Evolutionary conservation across 2,329 filamentous ascomycete genomes (phyloP).

Genomic region (Acarospora socialis): DNA sequence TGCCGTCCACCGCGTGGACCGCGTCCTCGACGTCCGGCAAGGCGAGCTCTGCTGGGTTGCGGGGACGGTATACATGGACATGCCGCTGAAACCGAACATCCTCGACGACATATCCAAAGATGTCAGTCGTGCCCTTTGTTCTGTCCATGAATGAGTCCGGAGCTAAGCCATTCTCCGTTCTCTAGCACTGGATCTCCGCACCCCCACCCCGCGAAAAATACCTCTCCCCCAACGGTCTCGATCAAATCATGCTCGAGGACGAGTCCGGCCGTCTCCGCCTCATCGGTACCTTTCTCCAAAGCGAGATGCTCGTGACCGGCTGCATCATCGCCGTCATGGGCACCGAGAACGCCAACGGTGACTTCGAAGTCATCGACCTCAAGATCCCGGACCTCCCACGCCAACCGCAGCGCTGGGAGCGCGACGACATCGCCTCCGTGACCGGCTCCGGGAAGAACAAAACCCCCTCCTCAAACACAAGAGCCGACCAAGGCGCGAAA

Average conservation of each 20-base stretch:
- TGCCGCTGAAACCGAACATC: constrained; percentile 91
- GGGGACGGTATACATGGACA: constrained; percentile 93
- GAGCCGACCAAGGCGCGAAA: constrained; percentile 41
- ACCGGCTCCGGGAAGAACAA: constrained; percentile 24
- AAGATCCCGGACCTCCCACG: constrained; percentile 74
- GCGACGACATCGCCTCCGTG: constrained; percentile 36
- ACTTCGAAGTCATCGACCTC: constrained; percentile 83
- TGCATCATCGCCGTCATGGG: constrained; percentile 91
- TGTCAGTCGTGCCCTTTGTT: constrained; percentile 33
- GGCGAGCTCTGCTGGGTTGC: constrained; percentile 91
- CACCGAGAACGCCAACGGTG: constrained; percentile 80
- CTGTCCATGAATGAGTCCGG: too few relatives aligned
- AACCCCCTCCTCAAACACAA: too few relatives aligned
- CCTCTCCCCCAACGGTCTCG: constrained; percentile 44
- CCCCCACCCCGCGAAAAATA: constrained; percentile 68
- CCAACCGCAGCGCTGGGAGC: constrained; percentile 67
- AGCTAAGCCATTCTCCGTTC: constrained; percentile 9
- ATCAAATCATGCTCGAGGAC: constrained; percentile 79
- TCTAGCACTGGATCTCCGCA: constrained; percentile 73
- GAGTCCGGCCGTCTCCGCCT: constrained; percentile 80
- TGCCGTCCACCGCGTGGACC: constrained; percentile 58
- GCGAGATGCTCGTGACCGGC: constrained; percentile 70
- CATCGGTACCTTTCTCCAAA: constrained; percentile 53
- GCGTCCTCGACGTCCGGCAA: constrained; percentile 89
- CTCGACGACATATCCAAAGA: constrained; percentile 90